phyloP scores from a whole-genome alignment of 2,329 filamentous ascomycete species.

The Claviceps monticola region DNA sequence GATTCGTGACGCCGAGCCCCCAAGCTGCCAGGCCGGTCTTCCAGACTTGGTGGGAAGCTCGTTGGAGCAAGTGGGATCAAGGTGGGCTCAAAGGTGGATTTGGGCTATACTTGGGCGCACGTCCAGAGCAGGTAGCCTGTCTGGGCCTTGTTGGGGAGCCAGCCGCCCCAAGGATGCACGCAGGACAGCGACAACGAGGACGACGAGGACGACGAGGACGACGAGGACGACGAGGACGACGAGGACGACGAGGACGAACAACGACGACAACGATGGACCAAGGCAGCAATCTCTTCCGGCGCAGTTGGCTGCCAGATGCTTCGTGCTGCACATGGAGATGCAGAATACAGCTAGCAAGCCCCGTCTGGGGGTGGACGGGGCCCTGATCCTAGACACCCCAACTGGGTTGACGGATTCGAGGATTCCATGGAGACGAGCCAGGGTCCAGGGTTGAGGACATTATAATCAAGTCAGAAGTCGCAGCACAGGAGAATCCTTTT shows the following conservation, averaged over 20 bases:
- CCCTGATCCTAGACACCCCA: conserved; percentile 2
- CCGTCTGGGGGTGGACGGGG: conserved; percentile 2
- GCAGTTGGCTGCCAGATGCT: background rate
- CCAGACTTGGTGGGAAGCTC: background rate
- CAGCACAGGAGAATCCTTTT: conserved; percentile 1
- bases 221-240: background rate
- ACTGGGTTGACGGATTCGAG: conserved; percentile 3
- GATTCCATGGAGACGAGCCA: conserved; percentile 5
- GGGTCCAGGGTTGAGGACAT: conserved; percentile 6
- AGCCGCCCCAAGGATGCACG: background rate
- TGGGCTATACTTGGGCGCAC: conserved; percentile 4
- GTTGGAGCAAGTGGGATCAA: conserved; percentile 3
- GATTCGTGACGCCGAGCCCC: background rate
- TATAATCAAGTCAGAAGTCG: conserved; percentile 2
- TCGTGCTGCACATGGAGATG: background rate
- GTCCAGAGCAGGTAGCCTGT: background rate
- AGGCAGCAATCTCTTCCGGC: background rate
- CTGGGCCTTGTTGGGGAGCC: background rate
- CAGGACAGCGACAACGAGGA: background rate
- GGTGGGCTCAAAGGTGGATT: conserved; percentile 3
- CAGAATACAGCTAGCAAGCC: background rate
- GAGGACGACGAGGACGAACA: background rate
- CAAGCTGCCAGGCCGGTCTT: background rate
- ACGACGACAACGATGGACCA: background rate
- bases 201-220: background rate